Evolutionary conservation across 1,284 basidiomycete genomes (phyloP), one percentile per base, ranked within the genome.

Genomic region (Sutorius eximius): DNA sequence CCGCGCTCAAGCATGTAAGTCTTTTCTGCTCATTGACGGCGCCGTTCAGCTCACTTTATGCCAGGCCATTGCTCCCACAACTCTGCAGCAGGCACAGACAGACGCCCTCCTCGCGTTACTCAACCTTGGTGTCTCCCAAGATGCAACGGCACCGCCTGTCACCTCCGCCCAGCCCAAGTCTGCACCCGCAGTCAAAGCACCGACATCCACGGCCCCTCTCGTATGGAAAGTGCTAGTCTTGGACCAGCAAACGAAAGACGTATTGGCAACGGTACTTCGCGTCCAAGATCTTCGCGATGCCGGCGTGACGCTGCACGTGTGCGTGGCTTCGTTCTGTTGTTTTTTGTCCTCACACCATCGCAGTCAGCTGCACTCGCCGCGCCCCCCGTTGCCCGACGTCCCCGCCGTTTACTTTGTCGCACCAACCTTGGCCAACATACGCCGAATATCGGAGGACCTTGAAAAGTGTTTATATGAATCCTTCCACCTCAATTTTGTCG

Each of bases 221-320:
- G 87, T 97, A 5, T 99, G 97, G 96, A 99, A 99, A 74, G 88
- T 99, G 9, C 79, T 99, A 9, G 87, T 99, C 1, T 79, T 99
- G 58, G 97, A 99, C 73, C 93, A 96, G 68, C 83, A 90, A 60
- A 96, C 94, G 49, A 97, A 98, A 72, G 96, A 99, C 70, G 89
- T 99, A 32, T 81, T 99, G 32, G 95, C 96, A 11, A 98, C 97
- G 0, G 91, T 93, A 16, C 75, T 99, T 61, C 84, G 95, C 52
- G 97, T 99, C 1, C 95, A 98, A 71, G 97, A 99, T 73, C 78
- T 99, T 57, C 82, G 97, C 50, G 95, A 98, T 68, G 91, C 93
- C 51, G 97, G 97, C 32, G 94, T 99, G 43, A 99, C 96, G 5
- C 78, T 99, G 52, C 97, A 99, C 75, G 93, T 98, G 95, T 93